Conservation (phyloP, 108 stramenopile genomes). For the Pseudonitzschia multistriata region DNA sequence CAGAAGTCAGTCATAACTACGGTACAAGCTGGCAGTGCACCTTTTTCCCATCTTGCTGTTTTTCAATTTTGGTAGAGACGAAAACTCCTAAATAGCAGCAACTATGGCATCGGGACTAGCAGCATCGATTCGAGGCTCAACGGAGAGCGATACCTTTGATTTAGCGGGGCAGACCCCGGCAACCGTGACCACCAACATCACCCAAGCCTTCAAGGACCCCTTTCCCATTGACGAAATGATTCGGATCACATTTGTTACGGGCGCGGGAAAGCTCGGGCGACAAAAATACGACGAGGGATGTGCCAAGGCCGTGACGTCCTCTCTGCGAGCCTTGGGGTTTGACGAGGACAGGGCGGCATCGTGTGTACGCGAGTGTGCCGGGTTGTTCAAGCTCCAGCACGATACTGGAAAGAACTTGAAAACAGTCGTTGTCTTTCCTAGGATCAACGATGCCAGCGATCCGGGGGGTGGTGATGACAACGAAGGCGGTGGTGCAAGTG, state of each 20-base stretch:
- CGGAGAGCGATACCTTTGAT: conserved; percentile 81
- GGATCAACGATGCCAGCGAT: conserved; percentile 31
- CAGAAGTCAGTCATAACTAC: too few relatives aligned
- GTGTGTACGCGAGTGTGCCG: conserved; percentile 77
- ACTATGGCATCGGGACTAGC: conserved; percentile 58
- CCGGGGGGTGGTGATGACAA: conserved; percentile 13
- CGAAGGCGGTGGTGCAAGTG: conserved; percentile 21
- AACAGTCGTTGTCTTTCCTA: conserved; percentile 92
- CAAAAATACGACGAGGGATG: conserved; percentile 89
- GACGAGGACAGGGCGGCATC: conserved; percentile 88
- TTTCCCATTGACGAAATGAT: conserved; percentile 74
- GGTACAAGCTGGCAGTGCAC: too few relatives aligned
- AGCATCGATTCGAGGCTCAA: conserved; percentile 67
- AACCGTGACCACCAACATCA: conserved; percentile 60
- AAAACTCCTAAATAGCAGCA: neutral
- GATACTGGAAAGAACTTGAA: conserved; percentile 96
- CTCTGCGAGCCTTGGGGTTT: conserved; percentile 79
- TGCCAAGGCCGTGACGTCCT: conserved; percentile 70
- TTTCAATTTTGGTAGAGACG: too few relatives aligned
- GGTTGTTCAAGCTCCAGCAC: conserved; percentile 91
- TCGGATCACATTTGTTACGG: conserved; percentile 83
- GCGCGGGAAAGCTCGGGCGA: conserved; percentile 83
- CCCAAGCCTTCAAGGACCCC: conserved; percentile 60
- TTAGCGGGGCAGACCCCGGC: conserved; percentile 60
- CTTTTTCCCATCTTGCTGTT: too few relatives aligned